These are phyloP conservation scores for Chalciporus piperatoides DNA, from an alignment of 1,284 basidiomycete genomes.

Conservation along the genomic window DNA sequence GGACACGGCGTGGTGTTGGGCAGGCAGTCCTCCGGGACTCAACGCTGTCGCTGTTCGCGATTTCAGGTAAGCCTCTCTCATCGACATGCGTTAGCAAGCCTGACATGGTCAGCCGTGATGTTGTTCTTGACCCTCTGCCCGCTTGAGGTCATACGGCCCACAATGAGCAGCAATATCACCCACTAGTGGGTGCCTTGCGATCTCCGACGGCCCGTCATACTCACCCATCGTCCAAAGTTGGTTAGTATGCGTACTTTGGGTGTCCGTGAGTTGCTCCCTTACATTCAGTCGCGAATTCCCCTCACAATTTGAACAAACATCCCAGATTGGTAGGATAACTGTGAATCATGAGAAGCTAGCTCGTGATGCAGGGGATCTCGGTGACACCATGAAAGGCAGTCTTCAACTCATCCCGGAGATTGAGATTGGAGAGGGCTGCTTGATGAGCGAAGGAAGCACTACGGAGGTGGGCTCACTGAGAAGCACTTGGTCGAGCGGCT, in stretches of 20 bases:
- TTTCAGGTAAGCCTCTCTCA: conserved; percentile 11
- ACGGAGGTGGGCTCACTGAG: not conserved
- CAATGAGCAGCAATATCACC: conserved; percentile 16
- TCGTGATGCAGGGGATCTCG: not conserved
- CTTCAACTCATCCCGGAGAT: conserved; percentile 7
- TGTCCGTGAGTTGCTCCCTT: conserved; percentile 14
- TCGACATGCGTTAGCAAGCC: not conserved
- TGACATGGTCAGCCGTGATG: conserved; percentile 14
- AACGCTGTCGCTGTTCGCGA: conserved; percentile 1
- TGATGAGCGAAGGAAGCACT: not conserved
- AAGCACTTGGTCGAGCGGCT: not conserved
- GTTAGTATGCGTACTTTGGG: conserved; percentile 20
- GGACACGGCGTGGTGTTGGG: conserved; percentile 6
- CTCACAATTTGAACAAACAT: not conserved
- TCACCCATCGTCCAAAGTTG: conserved; percentile 15
- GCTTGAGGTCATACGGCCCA: conserved; percentile 11
- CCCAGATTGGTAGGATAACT: conserved; percentile 18
- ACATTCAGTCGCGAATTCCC: not conserved
- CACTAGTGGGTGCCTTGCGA: conserved; percentile 16
- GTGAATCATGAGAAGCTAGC: conserved; percentile 13
- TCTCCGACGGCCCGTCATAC: not conserved
- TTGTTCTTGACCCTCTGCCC: conserved; percentile 22
- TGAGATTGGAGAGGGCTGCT: not conserved
- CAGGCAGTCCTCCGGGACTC: conserved; percentile 18
- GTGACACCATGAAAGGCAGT: not conserved